phyloP scores from a whole-genome alignment of 2,329 filamentous ascomycete species.

The Aureobasidium sp. region DNA sequence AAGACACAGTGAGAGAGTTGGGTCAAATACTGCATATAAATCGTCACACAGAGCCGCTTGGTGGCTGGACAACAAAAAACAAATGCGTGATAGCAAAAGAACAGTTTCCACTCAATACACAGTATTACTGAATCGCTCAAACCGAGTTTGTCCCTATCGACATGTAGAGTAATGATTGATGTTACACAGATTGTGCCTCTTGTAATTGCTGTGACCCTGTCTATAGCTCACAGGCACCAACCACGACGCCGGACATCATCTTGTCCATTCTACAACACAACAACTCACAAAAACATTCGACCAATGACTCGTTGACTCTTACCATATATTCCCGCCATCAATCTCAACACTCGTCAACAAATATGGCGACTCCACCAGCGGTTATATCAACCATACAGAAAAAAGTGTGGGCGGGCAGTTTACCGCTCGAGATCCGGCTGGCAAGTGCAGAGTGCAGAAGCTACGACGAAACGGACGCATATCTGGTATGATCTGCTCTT shows the following conservation, averaged over 20 bases:
- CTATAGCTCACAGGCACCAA: neutral
- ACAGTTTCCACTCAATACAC: too few relatives aligned
- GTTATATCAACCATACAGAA: slow-evolving; percentile 34
- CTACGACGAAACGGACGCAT: slow-evolving; percentile 54
- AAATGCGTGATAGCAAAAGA: too few relatives aligned
- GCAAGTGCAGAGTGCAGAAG: slow-evolving; percentile 53
- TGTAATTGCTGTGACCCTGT: neutral
- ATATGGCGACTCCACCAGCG: neutral
- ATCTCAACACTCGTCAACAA: neutral
- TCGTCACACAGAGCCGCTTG: too few relatives aligned
- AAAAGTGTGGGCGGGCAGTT: slow-evolving; percentile 51
- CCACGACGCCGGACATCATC: neutral
- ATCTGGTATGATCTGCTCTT: slow-evolving; percentile 41
- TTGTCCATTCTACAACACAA: neutral
- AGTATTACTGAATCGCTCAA: too few relatives aligned
- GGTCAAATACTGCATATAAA: too few relatives aligned
- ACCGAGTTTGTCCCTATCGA: too few relatives aligned
- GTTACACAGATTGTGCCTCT: too few relatives aligned
- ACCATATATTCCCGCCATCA: neutral
- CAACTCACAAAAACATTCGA: neutral
- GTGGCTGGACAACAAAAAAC: too few relatives aligned
- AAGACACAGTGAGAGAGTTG: too few relatives aligned
- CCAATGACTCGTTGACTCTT: neutral
- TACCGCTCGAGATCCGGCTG: slow-evolving; percentile 55
- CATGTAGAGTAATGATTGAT: too few relatives aligned